phyloP scores from a whole-genome alignment of 306 rosid species.

The Fagus crenata region DNA sequence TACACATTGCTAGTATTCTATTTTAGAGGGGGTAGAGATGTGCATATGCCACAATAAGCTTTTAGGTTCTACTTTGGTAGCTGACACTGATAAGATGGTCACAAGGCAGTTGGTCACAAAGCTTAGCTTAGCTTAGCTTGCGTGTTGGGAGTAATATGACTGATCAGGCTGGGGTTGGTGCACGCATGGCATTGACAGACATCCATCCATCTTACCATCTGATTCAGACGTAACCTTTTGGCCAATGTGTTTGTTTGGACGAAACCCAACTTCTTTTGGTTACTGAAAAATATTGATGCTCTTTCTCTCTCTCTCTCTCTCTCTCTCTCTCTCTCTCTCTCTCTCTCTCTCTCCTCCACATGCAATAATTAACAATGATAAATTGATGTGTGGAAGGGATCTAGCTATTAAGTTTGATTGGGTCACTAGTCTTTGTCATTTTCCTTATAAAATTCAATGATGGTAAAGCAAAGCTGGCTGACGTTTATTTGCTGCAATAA shows the following conservation, averaged over 20 bases:
- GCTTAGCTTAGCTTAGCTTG: conserved; percentile 22
- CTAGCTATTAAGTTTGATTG: not conserved
- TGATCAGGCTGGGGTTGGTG: conserved; percentile 34
- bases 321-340: too few species aligned
- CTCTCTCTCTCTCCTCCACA: not conserved
- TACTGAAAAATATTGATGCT: not conserved
- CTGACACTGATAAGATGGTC: conserved; percentile 41
- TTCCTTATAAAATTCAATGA: not conserved
- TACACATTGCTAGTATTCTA: not conserved
- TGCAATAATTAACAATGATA: conserved; percentile 6
- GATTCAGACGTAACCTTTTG: conserved; percentile 47
- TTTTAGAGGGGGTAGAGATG: not conserved
- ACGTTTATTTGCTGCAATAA: not conserved
- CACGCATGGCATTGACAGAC: conserved; percentile 39
- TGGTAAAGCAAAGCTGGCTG: not conserved
- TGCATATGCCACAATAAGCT: conserved; percentile 7
- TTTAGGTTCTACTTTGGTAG: conserved; percentile 17
- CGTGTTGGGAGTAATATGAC: conserved; percentile 28
- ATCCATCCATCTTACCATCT: conserved; percentile 42
- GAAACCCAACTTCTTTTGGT: conserved; percentile 11
- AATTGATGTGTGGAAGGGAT: not conserved
- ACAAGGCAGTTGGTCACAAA: conserved; percentile 26
- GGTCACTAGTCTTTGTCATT: not conserved
- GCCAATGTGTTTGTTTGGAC: conserved; percentile 20
- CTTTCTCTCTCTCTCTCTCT: not conserved